Evolutionary conservation across 2,329 filamentous ascomycete genomes (phyloP).

Genomic region (Fusarium brevicatenulatum): DNA sequence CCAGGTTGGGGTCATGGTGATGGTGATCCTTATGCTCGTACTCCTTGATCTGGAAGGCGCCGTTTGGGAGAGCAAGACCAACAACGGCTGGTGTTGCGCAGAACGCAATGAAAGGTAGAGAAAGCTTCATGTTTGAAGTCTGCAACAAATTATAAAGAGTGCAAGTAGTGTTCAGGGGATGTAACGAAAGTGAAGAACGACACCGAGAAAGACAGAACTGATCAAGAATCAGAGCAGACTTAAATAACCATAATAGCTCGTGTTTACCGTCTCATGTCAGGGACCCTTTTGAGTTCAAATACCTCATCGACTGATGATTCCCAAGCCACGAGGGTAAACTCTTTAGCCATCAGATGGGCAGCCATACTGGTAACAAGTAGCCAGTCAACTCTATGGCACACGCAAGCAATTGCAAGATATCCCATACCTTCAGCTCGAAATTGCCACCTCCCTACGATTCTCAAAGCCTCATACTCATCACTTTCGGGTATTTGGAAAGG

Average conservation of each 20-base stretch:
- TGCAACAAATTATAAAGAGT: neutral
- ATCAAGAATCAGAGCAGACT: neutral
- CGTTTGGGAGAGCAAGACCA: neutral
- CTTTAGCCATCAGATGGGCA: neutral
- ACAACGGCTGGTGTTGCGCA: conserved; percentile 31
- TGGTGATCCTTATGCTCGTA: conserved; percentile 11
- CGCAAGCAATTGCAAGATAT: neutral
- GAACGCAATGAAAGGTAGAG: conserved; percentile 36
- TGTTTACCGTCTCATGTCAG: neutral
- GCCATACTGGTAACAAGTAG: neutral
- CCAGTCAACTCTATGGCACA: neutral
- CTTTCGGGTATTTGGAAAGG: neutral
- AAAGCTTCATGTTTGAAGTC: conserved; percentile 39
- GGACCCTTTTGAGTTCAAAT: neutral
- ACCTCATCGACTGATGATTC: conserved; percentile 1
- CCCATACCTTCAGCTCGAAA: neutral
- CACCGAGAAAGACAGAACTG: neutral
- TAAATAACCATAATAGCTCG: conserved; percentile 4
- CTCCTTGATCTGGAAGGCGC: neutral
- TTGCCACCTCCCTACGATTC: too few species aligned
- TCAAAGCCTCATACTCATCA: neutral
- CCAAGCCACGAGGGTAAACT: neutral
- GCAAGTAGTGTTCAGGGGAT: neutral
- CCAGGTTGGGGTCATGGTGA: conserved; percentile 18
- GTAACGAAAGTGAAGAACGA: neutral